Evolutionary conservation across 441 rosid genomes (phyloP).

Genomic region (Macaranga tanarius): DNA sequence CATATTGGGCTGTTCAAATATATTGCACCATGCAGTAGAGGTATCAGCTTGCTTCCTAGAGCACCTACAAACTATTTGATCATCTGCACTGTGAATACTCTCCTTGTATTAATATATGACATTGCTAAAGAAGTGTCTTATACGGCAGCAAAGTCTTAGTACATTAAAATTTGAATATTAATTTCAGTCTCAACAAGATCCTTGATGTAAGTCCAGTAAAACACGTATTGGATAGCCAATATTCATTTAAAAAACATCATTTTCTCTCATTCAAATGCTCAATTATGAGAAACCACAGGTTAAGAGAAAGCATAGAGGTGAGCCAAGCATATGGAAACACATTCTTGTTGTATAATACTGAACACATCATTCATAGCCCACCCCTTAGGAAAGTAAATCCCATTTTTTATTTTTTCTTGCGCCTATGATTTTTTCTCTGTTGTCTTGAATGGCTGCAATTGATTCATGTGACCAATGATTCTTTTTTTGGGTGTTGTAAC

Average conservation of each 20-base stretch:
- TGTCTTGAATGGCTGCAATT: conserved; percentile 43
- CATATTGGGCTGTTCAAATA: background rate
- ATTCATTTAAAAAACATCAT: background rate
- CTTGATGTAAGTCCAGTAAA: background rate
- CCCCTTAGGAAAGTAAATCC: conserved; percentile 76
- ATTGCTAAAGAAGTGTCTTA: background rate
- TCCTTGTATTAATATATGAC: background rate
- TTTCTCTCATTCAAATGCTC: background rate
- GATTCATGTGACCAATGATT: conserved; percentile 37
- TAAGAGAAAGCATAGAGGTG: conserved; percentile 75
- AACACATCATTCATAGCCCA: conserved; percentile 86
- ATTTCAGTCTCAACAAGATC: background rate
- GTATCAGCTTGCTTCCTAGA: background rate
- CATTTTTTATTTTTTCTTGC: conserved; percentile 56
- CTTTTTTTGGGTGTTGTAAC: too few species aligned
- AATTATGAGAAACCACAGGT: conserved; percentile 83
- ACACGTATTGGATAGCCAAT: background rate
- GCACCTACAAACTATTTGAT: background rate
- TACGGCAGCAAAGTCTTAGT: background rate
- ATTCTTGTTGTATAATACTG: conserved; percentile 78
- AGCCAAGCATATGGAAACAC: conserved; percentile 85
- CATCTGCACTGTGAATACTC: background rate
- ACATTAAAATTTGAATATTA: background rate
- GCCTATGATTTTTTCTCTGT: conserved; percentile 40
- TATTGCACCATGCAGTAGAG: background rate